Evolutionary conservation across 768 basidiomycete species (phyloP).

Genomic region (Russula vinacea): DNA sequence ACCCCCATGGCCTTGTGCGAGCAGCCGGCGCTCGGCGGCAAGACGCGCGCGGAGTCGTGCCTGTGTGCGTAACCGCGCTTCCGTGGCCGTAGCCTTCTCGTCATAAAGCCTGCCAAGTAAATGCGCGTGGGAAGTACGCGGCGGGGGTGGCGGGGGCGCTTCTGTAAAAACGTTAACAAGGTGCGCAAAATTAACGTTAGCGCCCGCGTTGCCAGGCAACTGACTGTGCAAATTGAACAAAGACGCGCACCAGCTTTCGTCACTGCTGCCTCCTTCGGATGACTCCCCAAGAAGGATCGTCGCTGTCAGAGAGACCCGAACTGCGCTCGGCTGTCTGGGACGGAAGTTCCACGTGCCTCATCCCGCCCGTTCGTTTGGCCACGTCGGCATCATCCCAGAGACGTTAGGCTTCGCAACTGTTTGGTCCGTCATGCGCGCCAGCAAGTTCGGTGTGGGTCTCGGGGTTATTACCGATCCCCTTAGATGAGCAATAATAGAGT

Average conservation of each 20-base stretch:
- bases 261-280: neutral
- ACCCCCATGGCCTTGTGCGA: neutral
- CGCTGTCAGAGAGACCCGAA: slow-evolving; percentile 10
- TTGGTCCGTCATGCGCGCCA: slow-evolving; percentile 8
- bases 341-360: neutral
- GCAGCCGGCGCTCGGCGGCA: slow-evolving; percentile 15
- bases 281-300: slow-evolving; percentile 11
- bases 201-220: slow-evolving; percentile 21
- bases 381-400: neutral
- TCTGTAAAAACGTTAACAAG: neutral
- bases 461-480: slow-evolving; percentile 20
- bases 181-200: slow-evolving; percentile 5
- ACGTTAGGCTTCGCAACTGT: neutral
- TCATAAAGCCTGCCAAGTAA: slow-evolving; percentile 45
- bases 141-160: neutral
- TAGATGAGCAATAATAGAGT: slow-evolving; percentile 51
- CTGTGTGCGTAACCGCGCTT: slow-evolving; percentile 26
- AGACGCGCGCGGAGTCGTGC: slow-evolving; percentile 25
- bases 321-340: neutral
- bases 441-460: neutral
- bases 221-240: slow-evolving; percentile 19
- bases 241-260: slow-evolving; percentile 16
- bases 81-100: slow-evolving; percentile 41
- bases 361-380: neutral
- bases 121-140: slow-evolving; percentile 36